phyloP scores from a whole-genome alignment of 257 asterid species.

The Apocynum venetum region DNA sequence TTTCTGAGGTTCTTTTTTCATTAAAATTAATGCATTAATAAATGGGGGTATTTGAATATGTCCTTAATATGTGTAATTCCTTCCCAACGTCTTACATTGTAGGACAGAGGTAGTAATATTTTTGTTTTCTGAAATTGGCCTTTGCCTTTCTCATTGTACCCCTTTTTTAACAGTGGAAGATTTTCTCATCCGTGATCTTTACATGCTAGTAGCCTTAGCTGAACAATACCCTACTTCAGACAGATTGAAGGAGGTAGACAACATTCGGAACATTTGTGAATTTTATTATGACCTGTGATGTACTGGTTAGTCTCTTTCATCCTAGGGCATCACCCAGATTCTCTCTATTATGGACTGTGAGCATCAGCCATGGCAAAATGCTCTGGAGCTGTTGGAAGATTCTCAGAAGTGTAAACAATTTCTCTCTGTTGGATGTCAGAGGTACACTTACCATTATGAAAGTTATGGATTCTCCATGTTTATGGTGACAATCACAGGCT shows the following conservation, averaged over 20 bases:
- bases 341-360: conserved; percentile 43
- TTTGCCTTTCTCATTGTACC: neutral
- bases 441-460: conserved; percentile 30
- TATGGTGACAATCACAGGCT: neutral
- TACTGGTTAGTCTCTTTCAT: conserved; percentile 1
- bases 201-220: conserved; percentile 46
- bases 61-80: no score
- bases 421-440: conserved; percentile 62
- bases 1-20: neutral
- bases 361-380: conserved; percentile 62
- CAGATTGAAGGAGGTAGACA: conserved; percentile 56
- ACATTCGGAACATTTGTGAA: neutral
- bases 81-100: no score
- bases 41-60: no score
- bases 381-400: conserved; percentile 59
- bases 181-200: conserved; percentile 60
- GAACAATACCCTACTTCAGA: conserved; percentile 39
- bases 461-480: neutral
- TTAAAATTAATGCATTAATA: no score
- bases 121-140: neutral
- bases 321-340: conserved; percentile 63
- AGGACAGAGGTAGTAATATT: no score
- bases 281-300: neutral
- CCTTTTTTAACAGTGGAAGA: conserved; percentile 51
- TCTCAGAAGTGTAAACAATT: conserved; percentile 42